phyloP scores from a whole-genome alignment of 2,329 filamentous ascomycete species.

The Diaporthe helianthi region DNA sequence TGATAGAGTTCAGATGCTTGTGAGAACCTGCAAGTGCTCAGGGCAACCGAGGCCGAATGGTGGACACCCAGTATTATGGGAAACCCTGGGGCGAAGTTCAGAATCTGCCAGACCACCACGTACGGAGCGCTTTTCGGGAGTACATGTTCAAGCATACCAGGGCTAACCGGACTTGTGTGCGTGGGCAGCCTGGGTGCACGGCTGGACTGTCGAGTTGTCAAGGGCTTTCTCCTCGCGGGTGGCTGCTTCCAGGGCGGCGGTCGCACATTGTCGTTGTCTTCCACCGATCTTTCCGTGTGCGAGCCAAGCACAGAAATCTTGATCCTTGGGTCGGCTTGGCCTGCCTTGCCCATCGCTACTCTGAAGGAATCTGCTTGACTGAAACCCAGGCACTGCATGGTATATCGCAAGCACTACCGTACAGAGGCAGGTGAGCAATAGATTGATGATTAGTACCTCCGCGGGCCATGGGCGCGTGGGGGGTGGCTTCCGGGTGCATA shows the following conservation, averaged over 20 bases:
- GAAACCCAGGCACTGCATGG: neutral
- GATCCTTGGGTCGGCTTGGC: neutral
- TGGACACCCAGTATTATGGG: neutral
- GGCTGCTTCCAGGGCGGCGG: slow-evolving; percentile 2
- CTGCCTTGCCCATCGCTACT: neutral
- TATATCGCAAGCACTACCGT: slow-evolving; percentile 18
- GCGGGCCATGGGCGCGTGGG: slow-evolving; percentile 12
- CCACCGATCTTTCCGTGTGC: slow-evolving; percentile 4
- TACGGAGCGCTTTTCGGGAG: neutral
- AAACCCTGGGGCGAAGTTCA: neutral
- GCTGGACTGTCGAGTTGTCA: neutral
- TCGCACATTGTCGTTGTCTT: slow-evolving; percentile 2
- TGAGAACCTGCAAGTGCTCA: neutral
- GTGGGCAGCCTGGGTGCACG: neutral
- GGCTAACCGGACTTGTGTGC: neutral
- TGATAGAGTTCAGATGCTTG: neutral
- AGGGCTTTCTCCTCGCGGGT: neutral
- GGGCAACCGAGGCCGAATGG: neutral
- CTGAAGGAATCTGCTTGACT: neutral
- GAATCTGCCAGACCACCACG: neutral
- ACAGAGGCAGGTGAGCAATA: neutral
- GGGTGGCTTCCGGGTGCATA: slow-evolving; percentile 20
- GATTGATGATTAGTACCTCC: neutral
- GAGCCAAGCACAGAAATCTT: slow-evolving; percentile 1
- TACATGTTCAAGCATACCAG: neutral